Base-by-base conservation (phyloP, 1,284 basidiomycete genomes). In the Hemileia vastatrix region DNA sequence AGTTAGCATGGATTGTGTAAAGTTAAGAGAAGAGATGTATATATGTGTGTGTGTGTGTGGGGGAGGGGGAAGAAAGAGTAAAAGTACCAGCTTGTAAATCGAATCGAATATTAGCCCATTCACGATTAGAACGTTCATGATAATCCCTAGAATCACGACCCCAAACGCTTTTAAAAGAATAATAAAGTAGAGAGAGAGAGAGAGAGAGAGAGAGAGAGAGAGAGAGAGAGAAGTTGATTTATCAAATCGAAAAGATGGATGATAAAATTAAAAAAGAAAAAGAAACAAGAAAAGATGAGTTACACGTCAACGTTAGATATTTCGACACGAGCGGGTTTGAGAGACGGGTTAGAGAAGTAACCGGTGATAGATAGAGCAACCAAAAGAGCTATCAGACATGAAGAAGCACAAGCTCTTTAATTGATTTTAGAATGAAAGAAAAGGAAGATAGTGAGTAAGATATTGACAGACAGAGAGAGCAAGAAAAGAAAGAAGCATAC, bases 21-120 rank as follows among this genome's bases (percentile, higher is more conserved):
- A 21, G 21, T 15, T 33, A 33, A 32, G 31, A 4, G 27, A 19
- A 55, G 27, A 6, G 13, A 13, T 36, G 2, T 33, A 2, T 36
- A 15, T 13, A 6, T 18, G n/a, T 36, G 32, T 33, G 6, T 27
- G n/a, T 52, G 27, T 31, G n/a, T 6, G 13, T 27, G 24, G 9
- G 6, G 8, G 19, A 23, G 18, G 9, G 19, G 23, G 19, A 36
- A 15, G 44, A 4, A 21, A 36, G 15, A 2, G n/a, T n/a, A 27
- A 23, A 45, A 23, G 18, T 3, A 60, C 58, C 58, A 13, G 58
- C 58, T 45, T 60, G 50, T 18, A 60, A 13, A 19, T 21, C 51
- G 43, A 60, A 60, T 33, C 58, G 21, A 24, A 60, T 45, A 44
- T 60, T 60, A 23, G 51, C 47, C 58, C 58, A 60, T 60, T 60